phyloP scores from a whole-genome alignment of 140 eudicot species.

The Flaveria floridana region DNA sequence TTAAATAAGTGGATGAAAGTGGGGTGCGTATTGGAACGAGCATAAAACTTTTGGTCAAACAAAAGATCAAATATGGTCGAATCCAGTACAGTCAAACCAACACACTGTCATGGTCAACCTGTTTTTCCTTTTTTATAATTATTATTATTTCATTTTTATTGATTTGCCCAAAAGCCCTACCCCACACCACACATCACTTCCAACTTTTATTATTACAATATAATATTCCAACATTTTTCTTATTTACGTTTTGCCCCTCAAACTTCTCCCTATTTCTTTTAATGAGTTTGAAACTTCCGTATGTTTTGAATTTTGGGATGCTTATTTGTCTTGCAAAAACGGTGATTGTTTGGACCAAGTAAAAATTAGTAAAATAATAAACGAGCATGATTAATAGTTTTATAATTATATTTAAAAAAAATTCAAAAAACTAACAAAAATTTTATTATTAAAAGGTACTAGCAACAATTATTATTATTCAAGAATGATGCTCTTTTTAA shows the following conservation, averaged over 20 bases:
- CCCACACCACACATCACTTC: conserved; percentile 39
- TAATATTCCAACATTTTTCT: neutral
- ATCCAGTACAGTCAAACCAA: conserved; percentile 39
- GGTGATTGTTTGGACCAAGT: too few relatives aligned
- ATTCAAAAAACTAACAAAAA: too few relatives aligned
- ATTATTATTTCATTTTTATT: neutral
- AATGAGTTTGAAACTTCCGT: too few relatives aligned
- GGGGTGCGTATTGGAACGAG: conserved; percentile 35
- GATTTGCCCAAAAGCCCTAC: conserved; percentile 25
- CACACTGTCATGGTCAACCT: conserved; percentile 52
- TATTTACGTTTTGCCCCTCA: conserved; percentile 3
- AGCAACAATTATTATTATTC: too few relatives aligned
- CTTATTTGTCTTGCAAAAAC: too few relatives aligned
- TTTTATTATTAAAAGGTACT: too few relatives aligned
- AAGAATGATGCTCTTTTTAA: too few relatives aligned
- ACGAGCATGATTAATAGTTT: too few relatives aligned
- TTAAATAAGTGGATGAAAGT: conserved; percentile 27
- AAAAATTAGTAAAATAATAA: too few relatives aligned
- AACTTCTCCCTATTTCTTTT: neutral
- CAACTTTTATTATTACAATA: conserved; percentile 11
- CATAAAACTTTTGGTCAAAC: conserved; percentile 40
- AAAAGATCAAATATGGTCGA: conserved; percentile 36
- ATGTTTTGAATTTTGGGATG: too few relatives aligned
- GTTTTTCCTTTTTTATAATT: conserved; percentile 18
- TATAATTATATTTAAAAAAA: too few relatives aligned